Conservation (phyloP, 148 eudicot species). For the Rhododendron molle region DNA sequence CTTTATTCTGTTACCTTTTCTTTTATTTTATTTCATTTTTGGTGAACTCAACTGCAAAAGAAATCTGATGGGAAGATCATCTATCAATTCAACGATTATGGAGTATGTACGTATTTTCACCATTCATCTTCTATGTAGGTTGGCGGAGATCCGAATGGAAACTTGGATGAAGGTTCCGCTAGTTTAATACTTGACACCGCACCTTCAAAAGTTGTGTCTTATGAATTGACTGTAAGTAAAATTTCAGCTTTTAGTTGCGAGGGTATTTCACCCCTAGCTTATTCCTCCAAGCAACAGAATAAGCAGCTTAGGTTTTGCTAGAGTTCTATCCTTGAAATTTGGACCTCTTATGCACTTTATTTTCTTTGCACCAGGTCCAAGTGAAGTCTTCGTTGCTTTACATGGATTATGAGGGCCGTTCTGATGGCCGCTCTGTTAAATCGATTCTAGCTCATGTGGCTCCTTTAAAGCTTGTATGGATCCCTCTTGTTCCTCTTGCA, state of each 20-base stretch:
- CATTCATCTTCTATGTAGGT: constrained; percentile 36
- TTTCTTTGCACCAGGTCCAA: constrained; percentile 54
- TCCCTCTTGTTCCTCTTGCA: neutral
- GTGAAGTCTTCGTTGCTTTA: constrained; percentile 75
- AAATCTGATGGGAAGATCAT: neutral
- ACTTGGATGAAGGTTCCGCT: constrained; percentile 74
- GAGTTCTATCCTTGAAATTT: neutral
- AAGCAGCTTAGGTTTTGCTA: neutral
- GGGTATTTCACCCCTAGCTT: neutral
- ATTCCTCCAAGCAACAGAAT: neutral
- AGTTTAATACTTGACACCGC: constrained; percentile 72
- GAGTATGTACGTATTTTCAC: too few species aligned
- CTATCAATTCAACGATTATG: neutral
- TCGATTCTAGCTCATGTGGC: constrained; percentile 82
- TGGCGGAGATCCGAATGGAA: constrained; percentile 66
- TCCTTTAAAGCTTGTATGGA: constrained; percentile 88
- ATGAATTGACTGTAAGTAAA: constrained; percentile 75
- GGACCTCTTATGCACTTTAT: neutral
- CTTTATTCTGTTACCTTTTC: neutral
- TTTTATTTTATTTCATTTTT: neutral
- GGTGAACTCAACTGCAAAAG: neutral
- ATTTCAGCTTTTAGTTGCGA: neutral
- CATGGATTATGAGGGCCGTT: constrained; percentile 97
- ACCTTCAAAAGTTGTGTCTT: constrained; percentile 90
- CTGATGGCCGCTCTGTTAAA: constrained; percentile 88